Evolutionary conservation across 495 filamentous ascomycete species (phyloP).

Genomic region (Neurospora sp.): DNA sequence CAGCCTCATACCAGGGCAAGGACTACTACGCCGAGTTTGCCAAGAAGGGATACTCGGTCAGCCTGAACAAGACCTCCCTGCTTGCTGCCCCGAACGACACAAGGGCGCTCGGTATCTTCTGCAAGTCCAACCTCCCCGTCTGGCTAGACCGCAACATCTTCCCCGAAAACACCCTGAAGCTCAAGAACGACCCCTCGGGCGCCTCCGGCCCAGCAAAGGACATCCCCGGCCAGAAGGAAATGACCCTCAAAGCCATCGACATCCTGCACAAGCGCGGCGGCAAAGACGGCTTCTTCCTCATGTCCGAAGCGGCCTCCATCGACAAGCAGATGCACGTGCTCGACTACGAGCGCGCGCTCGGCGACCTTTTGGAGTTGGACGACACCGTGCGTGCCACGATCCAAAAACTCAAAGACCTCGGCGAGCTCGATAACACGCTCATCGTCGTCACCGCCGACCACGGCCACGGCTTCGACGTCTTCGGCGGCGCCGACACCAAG

Average conservation of each 20-base stretch:
- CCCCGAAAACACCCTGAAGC: slow-evolving; percentile 45
- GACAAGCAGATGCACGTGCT: slow-evolving; percentile 73
- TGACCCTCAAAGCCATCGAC: slow-evolving; percentile 70
- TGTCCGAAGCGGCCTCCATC: slow-evolving; percentile 66
- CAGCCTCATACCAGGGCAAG: slow-evolving; percentile 41
- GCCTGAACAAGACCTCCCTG: slow-evolving; percentile 56
- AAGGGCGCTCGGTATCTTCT: slow-evolving; percentile 61
- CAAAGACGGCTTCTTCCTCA: slow-evolving; percentile 65
- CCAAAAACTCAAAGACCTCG: slow-evolving; percentile 45
- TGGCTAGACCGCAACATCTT: slow-evolving; percentile 70
- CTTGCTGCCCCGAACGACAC: slow-evolving; percentile 36
- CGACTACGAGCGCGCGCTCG: slow-evolving; percentile 66
- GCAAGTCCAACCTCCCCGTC: slow-evolving; percentile 51
- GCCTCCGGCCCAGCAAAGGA: slow-evolving; percentile 47
- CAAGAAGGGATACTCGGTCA: slow-evolving; percentile 54
- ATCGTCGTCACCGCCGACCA: slow-evolving; percentile 68
- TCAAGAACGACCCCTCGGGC: slow-evolving; percentile 54
- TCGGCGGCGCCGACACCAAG: slow-evolving; percentile 39
- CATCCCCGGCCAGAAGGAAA: slow-evolving; percentile 66
- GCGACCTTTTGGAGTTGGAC: slow-evolving; percentile 66
- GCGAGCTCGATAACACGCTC: slow-evolving; percentile 52
- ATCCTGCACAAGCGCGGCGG: slow-evolving; percentile 50
- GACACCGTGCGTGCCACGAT: slow-evolving; percentile 62
- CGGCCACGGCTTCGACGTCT: slow-evolving; percentile 61
- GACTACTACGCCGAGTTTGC: slow-evolving; percentile 61